Evolutionary conservation across 306 rosid genomes (phyloP).

Genomic region (Castanopsis chinensis): DNA sequence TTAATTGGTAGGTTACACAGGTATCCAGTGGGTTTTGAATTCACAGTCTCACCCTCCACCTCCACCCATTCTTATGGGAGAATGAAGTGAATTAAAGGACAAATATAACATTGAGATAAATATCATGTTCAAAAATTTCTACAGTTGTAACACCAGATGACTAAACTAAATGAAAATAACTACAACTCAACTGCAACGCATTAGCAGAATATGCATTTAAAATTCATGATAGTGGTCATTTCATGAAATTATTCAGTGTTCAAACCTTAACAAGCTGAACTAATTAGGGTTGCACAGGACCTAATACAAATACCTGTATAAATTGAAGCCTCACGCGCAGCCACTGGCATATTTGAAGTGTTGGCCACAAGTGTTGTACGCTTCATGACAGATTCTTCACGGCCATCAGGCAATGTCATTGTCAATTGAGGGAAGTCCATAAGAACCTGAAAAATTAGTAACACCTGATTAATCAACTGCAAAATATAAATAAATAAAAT

Average conservation of each 20-base stretch:
- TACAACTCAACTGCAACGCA: conserved; percentile 4
- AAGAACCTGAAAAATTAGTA: conserved; percentile 60
- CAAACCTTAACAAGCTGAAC: conserved; percentile 2
- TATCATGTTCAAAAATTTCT: conserved; percentile 10
- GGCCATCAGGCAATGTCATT: conserved; percentile 99
- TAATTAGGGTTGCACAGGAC: neutral
- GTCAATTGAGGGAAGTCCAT: conserved; percentile 99
- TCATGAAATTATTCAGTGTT: neutral
- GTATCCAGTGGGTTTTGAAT: no score
- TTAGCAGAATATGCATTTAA: neutral
- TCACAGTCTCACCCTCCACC: no score
- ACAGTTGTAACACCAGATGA: conserved; percentile 10
- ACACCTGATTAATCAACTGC: conserved; percentile 19
- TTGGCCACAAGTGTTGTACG: conserved; percentile 99
- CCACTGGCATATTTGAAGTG: conserved; percentile 99
- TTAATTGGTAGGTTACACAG: no score
- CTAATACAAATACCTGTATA: conserved; percentile 70
- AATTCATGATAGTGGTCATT: neutral
- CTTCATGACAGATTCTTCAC: conserved; percentile 99
- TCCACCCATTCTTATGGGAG: no score
- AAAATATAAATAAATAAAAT: neutral
- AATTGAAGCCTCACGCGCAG: conserved; percentile 99
- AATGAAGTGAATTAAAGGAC: neutral
- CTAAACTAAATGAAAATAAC: conserved; percentile 6
- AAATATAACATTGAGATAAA: conserved; percentile 1